phyloP scores from a whole-genome alignment of 2,329 filamentous ascomycete genomes.

The Septoria linicola region DNA sequence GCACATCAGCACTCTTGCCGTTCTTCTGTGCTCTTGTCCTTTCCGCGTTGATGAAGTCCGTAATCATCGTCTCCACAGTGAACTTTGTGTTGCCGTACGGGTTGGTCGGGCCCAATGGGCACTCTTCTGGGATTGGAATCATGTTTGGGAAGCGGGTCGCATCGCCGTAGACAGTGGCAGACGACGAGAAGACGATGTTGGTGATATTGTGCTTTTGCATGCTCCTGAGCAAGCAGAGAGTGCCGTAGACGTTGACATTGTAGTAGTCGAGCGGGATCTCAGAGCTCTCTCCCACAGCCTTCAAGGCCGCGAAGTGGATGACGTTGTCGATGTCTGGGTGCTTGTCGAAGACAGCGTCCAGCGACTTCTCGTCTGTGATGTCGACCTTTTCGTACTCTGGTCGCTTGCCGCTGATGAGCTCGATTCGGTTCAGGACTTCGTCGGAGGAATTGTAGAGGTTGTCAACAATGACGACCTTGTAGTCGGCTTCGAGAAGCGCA shows the following conservation, averaged over 20 bases:
- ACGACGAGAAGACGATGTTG: slow-evolving; percentile 98
- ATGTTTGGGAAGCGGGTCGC: slow-evolving; percentile 94
- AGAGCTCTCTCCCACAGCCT: slow-evolving; percentile 94
- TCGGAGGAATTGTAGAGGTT: slow-evolving; percentile 95
- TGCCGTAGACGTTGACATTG: slow-evolving; percentile 91
- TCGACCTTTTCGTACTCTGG: slow-evolving; percentile 83
- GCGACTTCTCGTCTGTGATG: slow-evolving; percentile 77
- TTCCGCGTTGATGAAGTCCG: slow-evolving; percentile 83
- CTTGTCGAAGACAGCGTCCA: slow-evolving; percentile 83
- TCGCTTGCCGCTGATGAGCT: slow-evolving; percentile 85
- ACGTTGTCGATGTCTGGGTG: slow-evolving; percentile 96
- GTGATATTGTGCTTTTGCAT: slow-evolving; percentile 89
- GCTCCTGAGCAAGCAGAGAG: slow-evolving; percentile 77
- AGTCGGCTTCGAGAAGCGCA: slow-evolving; percentile 86
- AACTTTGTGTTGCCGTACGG: slow-evolving; percentile 97
- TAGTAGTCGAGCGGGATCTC: slow-evolving; percentile 98
- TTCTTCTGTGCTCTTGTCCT: slow-evolving; percentile 78
- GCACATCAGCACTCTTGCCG: slow-evolving; percentile 73
- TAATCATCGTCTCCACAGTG: slow-evolving; percentile 87
- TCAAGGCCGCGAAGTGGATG: slow-evolving; percentile 97
- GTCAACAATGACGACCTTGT: slow-evolving; percentile 95
- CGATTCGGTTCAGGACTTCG: slow-evolving; percentile 90
- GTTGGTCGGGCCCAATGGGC: slow-evolving; percentile 94
- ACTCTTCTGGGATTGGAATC: slow-evolving; percentile 97
- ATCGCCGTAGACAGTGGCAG: slow-evolving; percentile 96